These are phyloP conservation scores for Periglandula ipomoeae DNA, from an alignment of 2,329 filamentous ascomycete species.

Conservation along the genomic window DNA sequence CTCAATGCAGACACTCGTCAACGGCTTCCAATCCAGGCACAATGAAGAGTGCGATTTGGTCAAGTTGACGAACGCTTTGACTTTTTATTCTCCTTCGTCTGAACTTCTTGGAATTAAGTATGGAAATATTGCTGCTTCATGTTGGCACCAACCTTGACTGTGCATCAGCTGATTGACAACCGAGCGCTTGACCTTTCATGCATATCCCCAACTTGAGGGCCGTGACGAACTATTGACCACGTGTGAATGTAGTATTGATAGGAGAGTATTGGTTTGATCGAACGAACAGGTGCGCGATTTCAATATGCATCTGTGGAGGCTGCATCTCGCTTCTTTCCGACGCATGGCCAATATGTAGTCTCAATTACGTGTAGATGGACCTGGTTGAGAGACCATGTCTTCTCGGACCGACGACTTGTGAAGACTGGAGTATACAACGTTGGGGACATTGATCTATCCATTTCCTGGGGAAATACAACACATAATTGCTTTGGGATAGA, in stretches of 20 bases:
- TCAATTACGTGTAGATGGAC: not conserved
- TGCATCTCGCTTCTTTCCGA: slow-evolving; percentile 1
- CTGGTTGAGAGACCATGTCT: not conserved
- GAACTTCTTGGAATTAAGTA: not conserved
- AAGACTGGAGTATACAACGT: not conserved
- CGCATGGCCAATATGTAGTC: not conserved
- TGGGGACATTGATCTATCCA: not conserved
- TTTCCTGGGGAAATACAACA: not conserved
- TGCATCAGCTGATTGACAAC: not conserved
- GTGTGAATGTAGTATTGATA: no score
- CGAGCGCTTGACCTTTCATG: no score
- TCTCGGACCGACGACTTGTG: slow-evolving; percentile 1
- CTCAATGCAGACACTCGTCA: not conserved
- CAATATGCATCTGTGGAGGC: no score
- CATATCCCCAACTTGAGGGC: no score
- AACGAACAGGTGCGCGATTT: no score
- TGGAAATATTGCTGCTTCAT: not conserved
- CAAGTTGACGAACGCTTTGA: not conserved
- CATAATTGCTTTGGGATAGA: not conserved
- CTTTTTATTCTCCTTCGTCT: not conserved
- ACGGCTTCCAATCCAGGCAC: not conserved
- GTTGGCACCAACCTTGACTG: not conserved
- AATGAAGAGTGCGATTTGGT: not conserved
- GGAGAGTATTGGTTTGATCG: no score
- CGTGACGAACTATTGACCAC: no score